A percentile compares a stretch with the other conserved stretches of the same genome.
phyloP scores from a whole-genome alignment of 306 rosid genomes.

The Malus asiatica region DNA sequence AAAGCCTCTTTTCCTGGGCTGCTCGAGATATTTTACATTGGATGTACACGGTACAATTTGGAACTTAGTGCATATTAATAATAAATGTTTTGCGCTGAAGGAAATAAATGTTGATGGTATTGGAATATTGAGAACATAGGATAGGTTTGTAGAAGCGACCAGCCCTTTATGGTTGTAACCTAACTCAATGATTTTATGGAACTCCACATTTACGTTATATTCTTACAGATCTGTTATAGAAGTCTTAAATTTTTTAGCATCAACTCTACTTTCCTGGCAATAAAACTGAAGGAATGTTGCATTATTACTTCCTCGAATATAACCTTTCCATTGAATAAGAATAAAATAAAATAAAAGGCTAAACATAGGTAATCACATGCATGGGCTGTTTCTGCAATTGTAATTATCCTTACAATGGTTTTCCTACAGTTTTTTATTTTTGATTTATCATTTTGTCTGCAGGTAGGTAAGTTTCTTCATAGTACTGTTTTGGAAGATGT shows the following conservation, averaged over 20 bases:
- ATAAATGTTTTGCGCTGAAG: too few relatives aligned
- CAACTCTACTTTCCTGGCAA: neutral
- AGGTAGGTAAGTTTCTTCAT: constrained; percentile 60
- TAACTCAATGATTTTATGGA: neutral
- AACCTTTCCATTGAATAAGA: neutral
- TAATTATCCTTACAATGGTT: neutral
- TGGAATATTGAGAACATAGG: too few relatives aligned
- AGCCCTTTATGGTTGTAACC: neutral
- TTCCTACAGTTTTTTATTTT: neutral
- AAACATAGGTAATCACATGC: neutral
- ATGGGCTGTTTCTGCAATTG: neutral
- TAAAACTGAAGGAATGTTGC: neutral
- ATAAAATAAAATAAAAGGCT: neutral
- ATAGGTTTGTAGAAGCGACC: neutral
- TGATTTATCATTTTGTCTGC: constrained; percentile 25
- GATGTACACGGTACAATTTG: too few relatives aligned
- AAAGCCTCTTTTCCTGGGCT: too few relatives aligned
- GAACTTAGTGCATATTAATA: too few relatives aligned
- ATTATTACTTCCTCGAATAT: neutral
- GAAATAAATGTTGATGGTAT: too few relatives aligned
- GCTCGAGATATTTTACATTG: too few relatives aligned
- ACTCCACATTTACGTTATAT: neutral
- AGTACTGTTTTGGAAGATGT: constrained; percentile 12
- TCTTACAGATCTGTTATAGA: neutral
- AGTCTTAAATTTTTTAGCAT: too few relatives aligned